Evolutionary conservation across 306 rosid genomes (phyloP).

Genomic region (Rosa persica): DNA sequence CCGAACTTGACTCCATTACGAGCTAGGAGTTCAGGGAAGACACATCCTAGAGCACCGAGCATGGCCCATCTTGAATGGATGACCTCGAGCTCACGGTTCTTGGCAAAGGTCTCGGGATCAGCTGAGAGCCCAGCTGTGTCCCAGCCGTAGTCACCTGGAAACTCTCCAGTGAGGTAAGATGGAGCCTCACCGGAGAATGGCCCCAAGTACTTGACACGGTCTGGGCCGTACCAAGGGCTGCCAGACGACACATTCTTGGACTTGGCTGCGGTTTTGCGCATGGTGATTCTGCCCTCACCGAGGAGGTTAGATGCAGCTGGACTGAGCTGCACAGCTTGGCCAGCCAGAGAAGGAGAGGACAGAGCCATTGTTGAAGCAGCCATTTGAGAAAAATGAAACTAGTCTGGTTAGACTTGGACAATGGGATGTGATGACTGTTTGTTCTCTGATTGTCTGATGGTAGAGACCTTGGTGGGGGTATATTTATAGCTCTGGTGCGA

Average conservation of each 20-base stretch:
- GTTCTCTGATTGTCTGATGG: not conserved
- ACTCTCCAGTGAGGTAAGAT: conserved; percentile 35
- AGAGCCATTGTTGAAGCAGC: conserved; percentile 37
- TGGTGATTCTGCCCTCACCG: conserved; percentile 28
- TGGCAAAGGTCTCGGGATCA: conserved; percentile 37
- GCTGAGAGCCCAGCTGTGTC: conserved; percentile 43
- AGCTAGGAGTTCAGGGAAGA: conserved; percentile 36
- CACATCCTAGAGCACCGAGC: conserved; percentile 36
- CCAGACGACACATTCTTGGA: conserved; percentile 27
- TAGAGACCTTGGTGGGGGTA: not conserved
- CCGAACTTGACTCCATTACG: conserved; percentile 43
- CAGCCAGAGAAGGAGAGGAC: conserved; percentile 35
- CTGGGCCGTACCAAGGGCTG: conserved; percentile 39
- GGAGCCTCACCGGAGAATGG: conserved; percentile 41
- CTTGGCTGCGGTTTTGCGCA: conserved; percentile 23
- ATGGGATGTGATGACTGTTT: not conserved
- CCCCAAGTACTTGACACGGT: conserved; percentile 40
- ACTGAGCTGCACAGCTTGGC: conserved; percentile 30
- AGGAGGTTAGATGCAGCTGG: conserved; percentile 24
- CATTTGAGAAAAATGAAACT: conserved; percentile 6
- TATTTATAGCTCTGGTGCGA: not conserved
- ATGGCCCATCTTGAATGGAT: conserved; percentile 37
- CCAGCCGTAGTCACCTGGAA: conserved; percentile 44
- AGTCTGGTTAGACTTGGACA: not conserved
- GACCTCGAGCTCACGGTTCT: conserved; percentile 37